phyloP scores from a whole-genome alignment of 75 land plant genomes.

The Cunninghamia lanceolata region DNA sequence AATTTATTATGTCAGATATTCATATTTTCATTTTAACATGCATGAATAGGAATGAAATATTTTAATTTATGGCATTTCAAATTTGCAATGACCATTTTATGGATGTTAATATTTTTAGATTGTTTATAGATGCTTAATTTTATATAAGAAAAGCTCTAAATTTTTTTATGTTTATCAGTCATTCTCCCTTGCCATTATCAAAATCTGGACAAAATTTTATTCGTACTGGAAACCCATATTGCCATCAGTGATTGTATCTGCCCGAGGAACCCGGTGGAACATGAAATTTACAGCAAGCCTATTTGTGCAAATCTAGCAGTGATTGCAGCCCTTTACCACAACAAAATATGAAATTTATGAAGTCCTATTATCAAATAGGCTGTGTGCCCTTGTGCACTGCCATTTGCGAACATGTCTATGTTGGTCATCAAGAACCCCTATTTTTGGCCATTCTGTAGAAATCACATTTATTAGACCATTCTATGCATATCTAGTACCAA shows the following conservation, averaged over 20 bases:
- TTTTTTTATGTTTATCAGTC: not conserved
- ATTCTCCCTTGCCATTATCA: not conserved
- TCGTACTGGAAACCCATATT: too few relatives aligned
- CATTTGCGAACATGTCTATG: not conserved
- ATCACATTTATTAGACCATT: not conserved
- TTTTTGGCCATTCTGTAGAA: not conserved
- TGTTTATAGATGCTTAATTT: not conserved
- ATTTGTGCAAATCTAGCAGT: too few relatives aligned
- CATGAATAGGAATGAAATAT: not conserved
- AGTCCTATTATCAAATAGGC: not conserved
- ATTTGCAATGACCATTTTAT: not conserved
- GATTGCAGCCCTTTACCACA: not conserved
- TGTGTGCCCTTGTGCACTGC: not conserved
- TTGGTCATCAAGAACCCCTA: not conserved
- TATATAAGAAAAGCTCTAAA: not conserved
- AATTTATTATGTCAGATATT: not conserved
- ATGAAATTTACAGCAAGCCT: too few relatives aligned
- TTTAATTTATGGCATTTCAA: not conserved
- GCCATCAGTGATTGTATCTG: too few relatives aligned
- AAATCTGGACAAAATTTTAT: not conserved
- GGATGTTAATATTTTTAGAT: not conserved
- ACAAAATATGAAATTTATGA: too few relatives aligned
- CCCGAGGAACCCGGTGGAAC: too few relatives aligned
- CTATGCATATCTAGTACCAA: not conserved
- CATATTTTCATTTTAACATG: not conserved